A percentile compares a stretch with the other conserved stretches of the same genome.
Conservation (phyloP, 257 asterid species). For the Avicennia marina region DNA sequence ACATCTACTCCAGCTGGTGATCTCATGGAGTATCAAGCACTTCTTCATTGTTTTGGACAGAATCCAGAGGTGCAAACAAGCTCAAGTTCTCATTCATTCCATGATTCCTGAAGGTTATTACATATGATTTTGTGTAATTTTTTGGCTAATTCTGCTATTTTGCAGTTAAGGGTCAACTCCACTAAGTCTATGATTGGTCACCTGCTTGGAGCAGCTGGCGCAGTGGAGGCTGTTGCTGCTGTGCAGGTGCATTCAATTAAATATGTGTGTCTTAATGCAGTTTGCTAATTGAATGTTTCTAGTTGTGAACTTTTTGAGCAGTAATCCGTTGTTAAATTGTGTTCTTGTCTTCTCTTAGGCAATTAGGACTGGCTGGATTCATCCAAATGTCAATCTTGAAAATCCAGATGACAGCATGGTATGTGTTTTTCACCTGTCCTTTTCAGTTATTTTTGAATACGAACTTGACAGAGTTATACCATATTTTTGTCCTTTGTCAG, state of each 20-base stretch:
- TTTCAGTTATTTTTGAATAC: neutral
- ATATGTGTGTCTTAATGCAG: too few species aligned
- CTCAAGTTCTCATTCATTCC: conserved; percentile 13
- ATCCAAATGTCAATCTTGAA: conserved; percentile 95
- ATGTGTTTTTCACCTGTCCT: conserved; percentile 18
- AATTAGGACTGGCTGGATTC: conserved; percentile 90
- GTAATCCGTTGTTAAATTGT: conserved; percentile 15
- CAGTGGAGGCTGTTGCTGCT: conserved; percentile 94
- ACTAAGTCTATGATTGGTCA: conserved; percentile 99
- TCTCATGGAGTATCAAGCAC: conserved; percentile 86
- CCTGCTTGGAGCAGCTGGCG: conserved; percentile 98
- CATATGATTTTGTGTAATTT: neutral
- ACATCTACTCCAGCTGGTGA: conserved; percentile 97
- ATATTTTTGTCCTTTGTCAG: too few species aligned
- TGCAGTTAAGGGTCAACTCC: conserved; percentile 90
- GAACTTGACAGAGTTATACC: too few species aligned
- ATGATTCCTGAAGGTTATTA: conserved; percentile 4
- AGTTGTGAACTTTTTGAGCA: neutral
- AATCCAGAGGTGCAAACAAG: conserved; percentile 68
- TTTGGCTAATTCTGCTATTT: conserved; percentile 10
- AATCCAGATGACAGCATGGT: conserved; percentile 92
- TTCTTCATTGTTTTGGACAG: conserved; percentile 75
- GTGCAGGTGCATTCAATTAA: conserved; percentile 59
- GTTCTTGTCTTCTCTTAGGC: conserved; percentile 49
- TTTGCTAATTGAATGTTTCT: neutral